Evolutionary conservation across 805 yeast species (phyloP), one percentile per base, ranked within the genome.

Genomic region (Starmerella ratchasimensis): DNA sequence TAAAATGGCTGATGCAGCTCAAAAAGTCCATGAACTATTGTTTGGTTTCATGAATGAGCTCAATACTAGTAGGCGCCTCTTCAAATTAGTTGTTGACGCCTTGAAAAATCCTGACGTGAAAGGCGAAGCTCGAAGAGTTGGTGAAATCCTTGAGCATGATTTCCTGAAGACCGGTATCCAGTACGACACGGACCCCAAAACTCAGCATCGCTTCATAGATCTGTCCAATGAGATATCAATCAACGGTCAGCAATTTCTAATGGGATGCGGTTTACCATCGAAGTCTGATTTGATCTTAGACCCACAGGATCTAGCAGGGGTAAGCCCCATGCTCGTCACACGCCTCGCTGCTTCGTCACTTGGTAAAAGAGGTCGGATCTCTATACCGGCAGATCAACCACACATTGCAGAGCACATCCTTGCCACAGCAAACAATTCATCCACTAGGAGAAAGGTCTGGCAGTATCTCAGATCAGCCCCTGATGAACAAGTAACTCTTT

Each of bases 21-120:
- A 88, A 52, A 67, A 70, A 31, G 79, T 90, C 26, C 95, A 88
- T 54, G 93, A 82, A 49, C 65, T 73, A 45, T 72, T 88, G 80
- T 88, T 78, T 57, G 93, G 84, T 52, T 86, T 77, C 57, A 90
- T 90, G 98, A 90, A 84, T 57, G 69, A 78, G 37, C 63, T 90
- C 31, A 90, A 90, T 57, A 86, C 97, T 2, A 77, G 82, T 38
- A 79, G 74, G 13, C 76, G 70, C 26, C 63, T 90, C 21, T 82
- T 76, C 51, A 57, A 62, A 33, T 72, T 70, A 31, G 64, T 90
- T 28, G 30, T 31, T 5, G 21, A 14, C 15, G 46, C 48, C 9
- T 33, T 46, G 11, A 13, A 16, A 5, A 36, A 37, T 26, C 36
- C 39, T 67, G 75, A 78, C 0, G 57, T 86, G 38, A 56, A 62